Conservation (phyloP, 495 filamentous ascomycete species). For the Neurospora cerealis region DNA sequence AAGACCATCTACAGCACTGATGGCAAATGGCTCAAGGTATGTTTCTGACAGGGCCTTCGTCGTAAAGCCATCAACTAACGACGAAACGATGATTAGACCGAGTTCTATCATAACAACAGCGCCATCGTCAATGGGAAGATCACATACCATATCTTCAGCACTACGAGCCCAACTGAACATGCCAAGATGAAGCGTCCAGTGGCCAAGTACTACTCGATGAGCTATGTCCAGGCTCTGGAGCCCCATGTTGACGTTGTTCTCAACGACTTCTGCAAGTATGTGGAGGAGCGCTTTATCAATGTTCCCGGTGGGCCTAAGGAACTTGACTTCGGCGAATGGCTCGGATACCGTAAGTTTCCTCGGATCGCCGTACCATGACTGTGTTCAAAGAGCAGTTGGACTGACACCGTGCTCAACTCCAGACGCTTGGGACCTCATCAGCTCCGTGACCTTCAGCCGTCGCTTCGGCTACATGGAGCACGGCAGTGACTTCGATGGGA, state of each 20-base stretch:
- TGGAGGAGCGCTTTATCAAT: slow-evolving; percentile 25
- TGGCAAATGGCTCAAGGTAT: slow-evolving; percentile 17
- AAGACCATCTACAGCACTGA: slow-evolving; percentile 26
- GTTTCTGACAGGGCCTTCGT: background rate
- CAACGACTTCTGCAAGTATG: slow-evolving; percentile 14
- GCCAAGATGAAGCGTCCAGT: slow-evolving; percentile 24
- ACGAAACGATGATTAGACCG: slow-evolving; percentile 17
- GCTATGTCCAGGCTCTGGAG: slow-evolving; percentile 23
- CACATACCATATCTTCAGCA: slow-evolving; percentile 26
- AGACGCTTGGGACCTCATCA: slow-evolving; percentile 30
- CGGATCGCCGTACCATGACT: background rate
- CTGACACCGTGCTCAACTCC: background rate
- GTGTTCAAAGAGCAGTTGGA: background rate
- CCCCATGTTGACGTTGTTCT: slow-evolving; percentile 25
- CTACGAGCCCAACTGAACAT: slow-evolving; percentile 20
- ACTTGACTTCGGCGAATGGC: slow-evolving; percentile 26
- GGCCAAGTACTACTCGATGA: slow-evolving; percentile 26
- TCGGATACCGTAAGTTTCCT: slow-evolving; percentile 14
- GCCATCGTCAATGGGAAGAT: slow-evolving; percentile 25
- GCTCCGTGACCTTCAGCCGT: slow-evolving; percentile 25
- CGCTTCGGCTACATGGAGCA: slow-evolving; percentile 29
- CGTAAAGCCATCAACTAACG: background rate
- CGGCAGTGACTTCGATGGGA: slow-evolving; percentile 27
- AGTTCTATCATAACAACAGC: slow-evolving; percentile 29
- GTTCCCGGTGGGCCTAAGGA: slow-evolving; percentile 5